phyloP scores from a whole-genome alignment of 2,329 filamentous ascomycete genomes.

The Cordyceps farinosa region DNA sequence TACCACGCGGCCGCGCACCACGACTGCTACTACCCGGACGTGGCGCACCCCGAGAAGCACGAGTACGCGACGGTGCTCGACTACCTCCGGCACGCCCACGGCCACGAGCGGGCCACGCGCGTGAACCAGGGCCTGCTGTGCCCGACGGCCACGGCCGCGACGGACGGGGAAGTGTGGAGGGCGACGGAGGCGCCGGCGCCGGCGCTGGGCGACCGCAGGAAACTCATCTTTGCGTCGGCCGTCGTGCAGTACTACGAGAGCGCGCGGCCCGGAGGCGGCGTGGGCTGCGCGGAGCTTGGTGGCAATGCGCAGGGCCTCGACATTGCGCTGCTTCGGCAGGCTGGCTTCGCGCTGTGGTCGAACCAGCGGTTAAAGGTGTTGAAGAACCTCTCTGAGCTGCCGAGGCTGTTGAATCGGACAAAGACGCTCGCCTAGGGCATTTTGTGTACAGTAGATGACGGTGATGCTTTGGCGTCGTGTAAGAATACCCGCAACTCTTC shows the following conservation, averaged over 20 bases:
- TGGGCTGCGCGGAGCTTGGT: neutral
- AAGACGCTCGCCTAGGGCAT: conserved; percentile 1
- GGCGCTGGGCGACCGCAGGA: conserved; percentile 4
- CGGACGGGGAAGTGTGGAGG: neutral
- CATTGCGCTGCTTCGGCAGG: conserved; percentile 8
- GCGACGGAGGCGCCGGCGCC: neutral
- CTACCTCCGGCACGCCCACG: neutral
- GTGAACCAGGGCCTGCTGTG: conserved; percentile 2
- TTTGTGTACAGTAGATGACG: neutral
- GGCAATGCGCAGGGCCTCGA: conserved; percentile 1
- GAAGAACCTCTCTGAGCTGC: conserved; percentile 1
- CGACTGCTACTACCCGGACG: conserved; percentile 15
- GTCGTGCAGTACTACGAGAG: conserved; percentile 11
- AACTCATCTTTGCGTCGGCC: conserved; percentile 1
- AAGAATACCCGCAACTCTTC: neutral
- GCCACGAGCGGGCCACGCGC: conserved; percentile 5
- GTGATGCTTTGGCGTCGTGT: neutral
- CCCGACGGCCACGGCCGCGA: neutral
- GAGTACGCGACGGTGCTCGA: conserved; percentile 11
- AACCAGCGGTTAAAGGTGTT: conserved; percentile 10
- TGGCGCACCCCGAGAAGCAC: conserved; percentile 14
- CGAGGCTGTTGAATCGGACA: neutral
- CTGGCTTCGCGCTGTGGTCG: conserved; percentile 14
- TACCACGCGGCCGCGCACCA: conserved; percentile 15
- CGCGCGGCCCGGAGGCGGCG: neutral